Evolutionary conservation across 345 rosid genomes (phyloP), one percentile per base, ranked within the genome.

Genomic region (Eucalyptus camaldulensis): DNA sequence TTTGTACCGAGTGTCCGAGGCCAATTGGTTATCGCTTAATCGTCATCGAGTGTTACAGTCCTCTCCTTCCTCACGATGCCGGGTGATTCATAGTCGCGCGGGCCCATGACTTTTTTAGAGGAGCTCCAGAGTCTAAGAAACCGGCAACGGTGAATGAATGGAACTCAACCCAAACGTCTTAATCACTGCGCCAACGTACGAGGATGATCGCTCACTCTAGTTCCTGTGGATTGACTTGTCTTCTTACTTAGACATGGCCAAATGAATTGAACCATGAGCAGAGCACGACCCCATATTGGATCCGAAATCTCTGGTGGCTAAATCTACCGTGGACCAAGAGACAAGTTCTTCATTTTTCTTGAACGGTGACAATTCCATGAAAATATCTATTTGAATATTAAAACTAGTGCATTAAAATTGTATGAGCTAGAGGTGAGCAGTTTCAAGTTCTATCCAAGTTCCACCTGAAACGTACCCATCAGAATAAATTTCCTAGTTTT

Each of bases 391-490:
- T 19, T 19, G 24, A 53, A 53, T 19, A 53, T 53, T 9, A 53
- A 53, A 3, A 53, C 24, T 53, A 53, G 56, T 19, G 56, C 56
- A 53, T 4, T 53, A 53, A 53, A 7, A 53, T 53, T 53, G 10
- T 9, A 19, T 10, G 1, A 53, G 56, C 24, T 1, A 0, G 1
- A 12, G n/a, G 27, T 27, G 8, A 27, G n/a, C 8, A 29, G 1
- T 56, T 56, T 10, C 62, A 56, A 2, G 8, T 56, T 56, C 11
- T 21, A 2, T 53, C 24, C 0, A 53, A 53, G 56, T 56, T 56
- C 13, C 27, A 56, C 13, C 12, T 56, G 3, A 24, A 21, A 56
- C 62, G 3, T 9, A 56, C 1, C 25, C 11, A 53, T 53, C 2
- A 53, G 0, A 19, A 53, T 53, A 19, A 56, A 8, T 22, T 56